Evolutionary conservation across 768 basidiomycete species (phyloP).

Genomic region (Auricularia sp.): DNA sequence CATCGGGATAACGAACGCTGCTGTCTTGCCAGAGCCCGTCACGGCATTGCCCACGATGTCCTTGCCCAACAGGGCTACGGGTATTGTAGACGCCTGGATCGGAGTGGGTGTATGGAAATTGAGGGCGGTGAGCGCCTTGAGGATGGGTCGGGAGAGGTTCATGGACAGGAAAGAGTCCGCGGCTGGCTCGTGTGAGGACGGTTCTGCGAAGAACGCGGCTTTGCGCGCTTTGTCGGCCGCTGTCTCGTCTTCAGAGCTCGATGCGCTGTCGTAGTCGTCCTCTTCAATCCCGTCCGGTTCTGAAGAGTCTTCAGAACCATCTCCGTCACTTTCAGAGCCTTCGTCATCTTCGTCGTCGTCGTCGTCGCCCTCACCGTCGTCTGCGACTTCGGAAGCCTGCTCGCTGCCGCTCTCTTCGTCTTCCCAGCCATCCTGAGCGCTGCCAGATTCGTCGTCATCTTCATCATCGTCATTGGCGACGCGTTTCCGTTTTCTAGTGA

Average conservation of each 20-base stretch:
- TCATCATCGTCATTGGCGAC: conserved; percentile 17
- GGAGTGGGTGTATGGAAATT: conserved; percentile 83
- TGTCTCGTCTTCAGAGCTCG: conserved; percentile 55
- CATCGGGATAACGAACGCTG: conserved; percentile 92
- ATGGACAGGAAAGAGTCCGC: conserved; percentile 75
- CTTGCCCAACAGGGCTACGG: conserved; percentile 86
- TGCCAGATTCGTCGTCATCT: too few species aligned
- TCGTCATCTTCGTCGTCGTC: conserved; percentile 24
- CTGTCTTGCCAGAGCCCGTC: conserved; percentile 97
- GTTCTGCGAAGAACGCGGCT: conserved; percentile 61
- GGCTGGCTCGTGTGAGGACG: conserved; percentile 23
- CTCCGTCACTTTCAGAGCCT: conserved; percentile 15
- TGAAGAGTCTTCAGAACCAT: conserved; percentile 21
- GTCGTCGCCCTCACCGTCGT: conserved; percentile 9
- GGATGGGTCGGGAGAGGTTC: conserved; percentile 90
- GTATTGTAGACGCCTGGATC: conserved; percentile 90
- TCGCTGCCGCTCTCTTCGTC: conserved; percentile 6
- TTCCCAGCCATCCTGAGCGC: not conserved
- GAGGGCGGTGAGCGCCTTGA: conserved; percentile 80
- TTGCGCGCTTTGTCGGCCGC: conserved; percentile 60
- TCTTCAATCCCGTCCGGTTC: conserved; percentile 18
- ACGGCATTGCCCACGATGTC: conserved; percentile 94
- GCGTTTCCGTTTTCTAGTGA: conserved; percentile 60
- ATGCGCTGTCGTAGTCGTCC: conserved; percentile 30
- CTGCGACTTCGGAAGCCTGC: conserved; percentile 13